phyloP scores from a whole-genome alignment of 257 asterid species.

The Przewalskia tangutica region DNA sequence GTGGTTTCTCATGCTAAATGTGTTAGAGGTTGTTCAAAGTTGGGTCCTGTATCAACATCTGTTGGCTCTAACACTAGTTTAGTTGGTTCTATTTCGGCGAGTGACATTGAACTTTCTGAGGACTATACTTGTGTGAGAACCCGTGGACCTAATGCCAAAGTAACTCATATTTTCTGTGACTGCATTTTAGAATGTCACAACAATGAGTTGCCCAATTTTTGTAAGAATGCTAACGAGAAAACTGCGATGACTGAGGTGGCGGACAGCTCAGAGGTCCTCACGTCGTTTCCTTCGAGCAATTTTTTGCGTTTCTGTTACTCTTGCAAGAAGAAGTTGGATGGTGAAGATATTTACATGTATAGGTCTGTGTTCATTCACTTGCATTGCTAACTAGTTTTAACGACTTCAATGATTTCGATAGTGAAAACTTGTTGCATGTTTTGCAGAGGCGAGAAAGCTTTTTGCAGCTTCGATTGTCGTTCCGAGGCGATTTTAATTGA shows the following conservation, averaged over 20 bases:
- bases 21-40: conserved; percentile 14
- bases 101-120: conserved; percentile 87
- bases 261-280: conserved; percentile 14
- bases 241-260: conserved; percentile 15
- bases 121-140: conserved; percentile 83
- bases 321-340: conserved; percentile 77
- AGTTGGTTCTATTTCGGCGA: conserved; percentile 35
- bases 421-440: conserved; percentile 5
- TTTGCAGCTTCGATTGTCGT: conserved; percentile 80
- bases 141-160: conserved; percentile 83
- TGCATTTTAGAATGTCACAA: conserved; percentile 68
- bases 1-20: conserved; percentile 11
- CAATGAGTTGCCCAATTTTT: conserved; percentile 24
- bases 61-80: conserved; percentile 18
- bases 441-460: conserved; percentile 81
- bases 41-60: conserved; percentile 21
- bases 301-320: conserved; percentile 68
- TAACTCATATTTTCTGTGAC: conserved; percentile 88
- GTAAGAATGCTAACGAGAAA: conserved; percentile 22
- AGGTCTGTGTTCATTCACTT: conserved; percentile 31
- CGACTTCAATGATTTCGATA: not conserved
- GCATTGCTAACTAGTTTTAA: not conserved
- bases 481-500: conserved; percentile 59
- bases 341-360: conserved; percentile 82
- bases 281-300: conserved; percentile 32